These are phyloP conservation scores for Nothophaeocryptopus gaeumannii DNA, from an alignment of 2,329 filamentous ascomycete genomes.

Conservation along the genomic window DNA sequence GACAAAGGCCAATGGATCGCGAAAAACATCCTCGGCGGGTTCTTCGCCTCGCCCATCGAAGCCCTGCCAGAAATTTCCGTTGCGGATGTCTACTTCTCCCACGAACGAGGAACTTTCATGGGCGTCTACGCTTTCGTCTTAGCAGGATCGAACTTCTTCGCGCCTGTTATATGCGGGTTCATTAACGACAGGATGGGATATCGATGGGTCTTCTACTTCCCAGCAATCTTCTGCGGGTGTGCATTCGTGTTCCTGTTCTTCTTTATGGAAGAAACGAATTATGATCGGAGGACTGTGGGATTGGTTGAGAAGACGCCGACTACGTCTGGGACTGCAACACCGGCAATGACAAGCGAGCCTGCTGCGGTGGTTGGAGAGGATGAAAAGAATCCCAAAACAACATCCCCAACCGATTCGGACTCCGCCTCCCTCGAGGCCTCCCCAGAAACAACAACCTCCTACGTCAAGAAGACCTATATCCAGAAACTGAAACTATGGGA, in stretches of 20 bases:
- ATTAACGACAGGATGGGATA: constrained; percentile 49
- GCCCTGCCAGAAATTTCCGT: constrained; percentile 42
- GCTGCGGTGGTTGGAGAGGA: neutral
- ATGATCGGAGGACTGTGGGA: constrained; percentile 26
- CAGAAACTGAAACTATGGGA: constrained; percentile 24
- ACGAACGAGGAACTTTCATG: constrained; percentile 30
- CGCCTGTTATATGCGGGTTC: constrained; percentile 49
- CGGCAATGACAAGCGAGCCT: neutral
- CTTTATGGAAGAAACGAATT: constrained; percentile 60
- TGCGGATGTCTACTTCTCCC: constrained; percentile 28
- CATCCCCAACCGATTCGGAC: neutral
- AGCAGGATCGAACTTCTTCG: constrained; percentile 22
- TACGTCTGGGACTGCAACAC: neutral
- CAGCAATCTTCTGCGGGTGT: constrained; percentile 51
- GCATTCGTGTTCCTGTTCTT: constrained; percentile 55
- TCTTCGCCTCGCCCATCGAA: constrained; percentile 50
- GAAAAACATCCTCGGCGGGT: constrained; percentile 47
- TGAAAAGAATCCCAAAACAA: neutral
- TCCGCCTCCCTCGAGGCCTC: neutral
- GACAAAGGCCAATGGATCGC: constrained; percentile 45
- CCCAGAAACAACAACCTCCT: neutral
- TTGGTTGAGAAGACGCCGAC: neutral
- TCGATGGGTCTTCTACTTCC: constrained; percentile 51
- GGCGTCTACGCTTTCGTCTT: constrained; percentile 28
- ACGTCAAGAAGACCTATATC: constrained; percentile 17